Evolutionary conservation across 805 yeast genomes (phyloP).

Genomic region (Yamadazyma paraphyllophila): DNA sequence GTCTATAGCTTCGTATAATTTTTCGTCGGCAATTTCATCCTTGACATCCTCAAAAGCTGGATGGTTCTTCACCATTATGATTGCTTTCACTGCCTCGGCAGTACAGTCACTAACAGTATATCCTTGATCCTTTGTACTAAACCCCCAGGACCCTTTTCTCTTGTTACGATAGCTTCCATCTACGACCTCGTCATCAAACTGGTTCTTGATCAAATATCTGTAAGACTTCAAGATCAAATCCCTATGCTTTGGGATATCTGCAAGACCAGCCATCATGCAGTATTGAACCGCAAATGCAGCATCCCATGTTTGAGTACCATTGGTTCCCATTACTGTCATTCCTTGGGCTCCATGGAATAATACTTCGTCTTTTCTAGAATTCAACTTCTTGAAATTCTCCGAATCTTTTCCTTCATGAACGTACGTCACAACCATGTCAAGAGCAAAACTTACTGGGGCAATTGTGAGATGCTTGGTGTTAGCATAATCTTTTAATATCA

Average conservation of each 20-base stretch:
- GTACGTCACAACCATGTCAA: conserved; percentile 71
- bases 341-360: conserved; percentile 88
- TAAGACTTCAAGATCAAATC: conserved; percentile 64
- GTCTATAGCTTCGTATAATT: conserved; percentile 70
- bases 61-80: conserved; percentile 81
- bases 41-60: conserved; percentile 48
- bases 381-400: conserved; percentile 51
- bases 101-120: conserved; percentile 97
- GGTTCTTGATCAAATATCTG: conserved; percentile 74
- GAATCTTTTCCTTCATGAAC: conserved; percentile 71
- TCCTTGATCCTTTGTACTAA: conserved; percentile 93
- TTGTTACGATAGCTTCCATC: conserved; percentile 79
- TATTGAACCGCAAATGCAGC: conserved; percentile 88
- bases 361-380: conserved; percentile 67
- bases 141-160: conserved; percentile 92
- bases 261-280: conserved; percentile 74
- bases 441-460: conserved; percentile 91
- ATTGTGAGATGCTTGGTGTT: conserved; percentile 83
- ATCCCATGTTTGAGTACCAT: conserved; percentile 98
- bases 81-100: conserved; percentile 91
- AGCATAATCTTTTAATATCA: conserved; percentile 67
- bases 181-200: conserved; percentile 77
- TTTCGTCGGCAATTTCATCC: conserved; percentile 51
- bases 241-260: conserved; percentile 63
- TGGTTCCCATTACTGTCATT: conserved; percentile 92